Percentiles rank a stretch among this genome's conserved stretches.
These are phyloP conservation scores for Hanseniaspora lachancei DNA, from an alignment of 805 yeast genomes.

Conservation along the genomic window DNA sequence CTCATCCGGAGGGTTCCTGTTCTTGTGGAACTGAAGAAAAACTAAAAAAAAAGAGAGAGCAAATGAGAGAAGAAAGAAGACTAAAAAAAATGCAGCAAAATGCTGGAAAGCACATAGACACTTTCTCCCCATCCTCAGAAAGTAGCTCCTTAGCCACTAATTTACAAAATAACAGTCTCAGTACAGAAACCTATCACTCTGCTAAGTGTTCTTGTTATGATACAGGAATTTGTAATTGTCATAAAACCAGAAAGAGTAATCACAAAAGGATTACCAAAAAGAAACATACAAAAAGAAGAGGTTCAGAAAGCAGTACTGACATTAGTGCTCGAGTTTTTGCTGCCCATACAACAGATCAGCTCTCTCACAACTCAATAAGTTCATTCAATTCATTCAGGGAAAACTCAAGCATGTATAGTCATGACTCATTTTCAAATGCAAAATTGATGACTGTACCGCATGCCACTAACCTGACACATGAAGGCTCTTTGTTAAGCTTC, in stretches of 20 bases:
- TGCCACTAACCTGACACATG: neutral
- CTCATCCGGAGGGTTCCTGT: slow-evolving; percentile 50
- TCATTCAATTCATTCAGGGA: slow-evolving; percentile 3
- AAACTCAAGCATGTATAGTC: slow-evolving; percentile 4
- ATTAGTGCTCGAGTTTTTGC: neutral
- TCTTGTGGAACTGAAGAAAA: slow-evolving; percentile 43
- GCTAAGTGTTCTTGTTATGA: slow-evolving; percentile 21
- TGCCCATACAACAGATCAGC: slow-evolving; percentile 4
- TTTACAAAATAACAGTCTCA: neutral
- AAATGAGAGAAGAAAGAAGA: slow-evolving; percentile 18
- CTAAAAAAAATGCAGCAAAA: slow-evolving; percentile 23
- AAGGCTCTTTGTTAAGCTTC: neutral
- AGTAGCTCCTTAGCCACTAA: neutral
- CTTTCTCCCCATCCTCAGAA: neutral
- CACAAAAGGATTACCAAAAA: neutral
- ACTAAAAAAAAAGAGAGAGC: slow-evolving; percentile 24
- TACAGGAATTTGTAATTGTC: slow-evolving; percentile 22
- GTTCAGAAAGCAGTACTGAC: neutral
- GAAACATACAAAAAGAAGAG: neutral
- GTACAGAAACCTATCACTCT: neutral
- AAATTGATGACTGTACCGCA: neutral
- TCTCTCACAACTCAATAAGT: neutral
- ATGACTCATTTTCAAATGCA: slow-evolving; percentile 11
- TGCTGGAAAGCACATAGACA: slow-evolving; percentile 16
- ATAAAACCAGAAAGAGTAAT: slow-evolving; percentile 11